These are phyloP conservation scores for Apiospora marii DNA, from an alignment of 2,329 filamentous ascomycete genomes.

Conservation along the genomic window DNA sequence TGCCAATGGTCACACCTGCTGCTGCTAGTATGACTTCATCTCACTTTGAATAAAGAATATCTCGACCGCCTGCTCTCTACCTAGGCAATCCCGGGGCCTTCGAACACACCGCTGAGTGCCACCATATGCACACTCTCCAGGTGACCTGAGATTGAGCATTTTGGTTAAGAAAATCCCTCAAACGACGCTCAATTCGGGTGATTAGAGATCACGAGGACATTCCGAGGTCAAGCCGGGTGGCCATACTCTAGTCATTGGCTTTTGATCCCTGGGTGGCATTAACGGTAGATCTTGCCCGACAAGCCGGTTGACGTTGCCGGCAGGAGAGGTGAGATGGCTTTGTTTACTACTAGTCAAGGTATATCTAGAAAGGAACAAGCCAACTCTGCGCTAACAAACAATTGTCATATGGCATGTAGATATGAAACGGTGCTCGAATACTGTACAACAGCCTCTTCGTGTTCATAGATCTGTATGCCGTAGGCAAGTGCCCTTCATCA, in stretches of 20 bases:
- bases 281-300: neutral
- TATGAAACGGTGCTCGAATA: neutral
- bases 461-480: neutral
- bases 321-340: neutral
- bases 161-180: slow-evolving; percentile 1
- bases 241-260: neutral
- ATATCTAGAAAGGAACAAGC: neutral
- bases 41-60: neutral
- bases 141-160: neutral
- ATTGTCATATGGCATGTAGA: neutral
- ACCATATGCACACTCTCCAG: neutral
- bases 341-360: neutral
- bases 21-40: slow-evolving; percentile 9
- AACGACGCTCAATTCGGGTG: neutral
- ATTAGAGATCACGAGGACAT: neutral
- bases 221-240: too few species aligned
- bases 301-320: neutral
- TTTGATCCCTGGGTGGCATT: neutral
- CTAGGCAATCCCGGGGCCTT: neutral
- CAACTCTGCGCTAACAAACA: neutral
- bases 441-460: neutral
- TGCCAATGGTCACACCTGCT: neutral
- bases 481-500: neutral
- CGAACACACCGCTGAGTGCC: neutral
- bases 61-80: neutral